Percentiles rank a stretch among this genome's conserved stretches.
These are phyloP conservation scores for Paramecium sonneborni DNA, from an alignment of 73 alveolate genomes.

Conservation along the genomic window DNA sequence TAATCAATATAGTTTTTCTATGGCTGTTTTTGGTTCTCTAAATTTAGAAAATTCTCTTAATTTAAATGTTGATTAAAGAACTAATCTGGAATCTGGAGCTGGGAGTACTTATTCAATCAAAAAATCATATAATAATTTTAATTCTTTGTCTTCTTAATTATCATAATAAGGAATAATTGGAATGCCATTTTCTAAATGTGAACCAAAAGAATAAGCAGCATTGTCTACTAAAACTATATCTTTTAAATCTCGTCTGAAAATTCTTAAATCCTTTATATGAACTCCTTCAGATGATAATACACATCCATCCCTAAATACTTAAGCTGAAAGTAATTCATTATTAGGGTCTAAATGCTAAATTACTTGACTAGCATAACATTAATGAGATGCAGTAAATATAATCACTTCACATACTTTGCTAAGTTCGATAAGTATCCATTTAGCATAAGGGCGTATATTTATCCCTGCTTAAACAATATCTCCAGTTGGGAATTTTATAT, in stretches of 20 bases:
- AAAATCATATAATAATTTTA: constrained; percentile 5
- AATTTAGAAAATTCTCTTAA: neutral
- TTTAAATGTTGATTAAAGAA: neutral
- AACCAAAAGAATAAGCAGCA: constrained; percentile 85
- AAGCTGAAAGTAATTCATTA: constrained; percentile 58
- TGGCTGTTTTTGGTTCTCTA: neutral
- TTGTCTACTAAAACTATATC: constrained; percentile 84
- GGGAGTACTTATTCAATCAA: neutral
- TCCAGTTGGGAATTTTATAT: constrained; percentile 81
- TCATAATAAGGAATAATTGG: constrained; percentile 91
- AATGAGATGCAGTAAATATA: constrained; percentile 74
- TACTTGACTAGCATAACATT: constrained; percentile 62
- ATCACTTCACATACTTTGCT: constrained; percentile 73
- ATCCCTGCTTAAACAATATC: constrained; percentile 68
- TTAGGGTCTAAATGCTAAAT: constrained; percentile 70
- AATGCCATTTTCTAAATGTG: constrained; percentile 84
- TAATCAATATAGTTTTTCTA: neutral
- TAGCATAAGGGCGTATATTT: constrained; percentile 56
- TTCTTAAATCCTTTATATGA: constrained; percentile 73
- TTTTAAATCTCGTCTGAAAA: constrained; percentile 65
- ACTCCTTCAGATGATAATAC: constrained; percentile 71
- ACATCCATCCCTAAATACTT: constrained; percentile 74
- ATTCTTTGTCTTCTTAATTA: constrained; percentile 82
- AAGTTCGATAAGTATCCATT: constrained; percentile 9
- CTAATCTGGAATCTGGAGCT: neutral